Evolutionary conservation across 441 rosid genomes (phyloP).

Genomic region (Erysimum cheiri): DNA sequence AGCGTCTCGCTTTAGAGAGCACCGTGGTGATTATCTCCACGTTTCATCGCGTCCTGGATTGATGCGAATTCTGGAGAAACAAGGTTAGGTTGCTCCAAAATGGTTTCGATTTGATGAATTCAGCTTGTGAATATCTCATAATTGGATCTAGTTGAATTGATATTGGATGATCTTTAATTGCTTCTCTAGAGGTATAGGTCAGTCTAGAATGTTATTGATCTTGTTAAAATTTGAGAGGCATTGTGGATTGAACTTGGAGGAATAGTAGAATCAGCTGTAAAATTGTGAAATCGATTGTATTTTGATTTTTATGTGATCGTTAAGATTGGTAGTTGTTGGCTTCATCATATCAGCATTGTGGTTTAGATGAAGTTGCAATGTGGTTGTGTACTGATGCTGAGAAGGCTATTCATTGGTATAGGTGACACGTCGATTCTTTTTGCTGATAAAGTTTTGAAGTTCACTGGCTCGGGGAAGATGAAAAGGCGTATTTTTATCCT

Average conservation of each 20-base stretch:
- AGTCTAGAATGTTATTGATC: neutral
- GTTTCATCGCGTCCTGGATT: conserved; percentile 69
- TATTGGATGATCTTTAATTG: neutral
- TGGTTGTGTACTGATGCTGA: conserved; percentile 5
- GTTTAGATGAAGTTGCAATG: neutral
- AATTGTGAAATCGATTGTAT: neutral
- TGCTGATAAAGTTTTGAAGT: conserved; percentile 91
- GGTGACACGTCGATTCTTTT: conserved; percentile 80
- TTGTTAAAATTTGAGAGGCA: neutral
- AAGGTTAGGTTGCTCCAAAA: conserved; percentile 53
- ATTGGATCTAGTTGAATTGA: conserved; percentile 26
- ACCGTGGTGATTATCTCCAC: conserved; percentile 79
- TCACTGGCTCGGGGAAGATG: conserved; percentile 89
- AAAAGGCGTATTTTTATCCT: conserved; percentile 73
- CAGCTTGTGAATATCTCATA: neutral
- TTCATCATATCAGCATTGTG: neutral
- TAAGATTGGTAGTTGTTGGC: neutral
- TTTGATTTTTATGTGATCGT: neutral
- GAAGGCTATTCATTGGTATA: conserved; percentile 33
- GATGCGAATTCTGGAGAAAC: conserved; percentile 79
- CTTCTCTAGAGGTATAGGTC: neutral
- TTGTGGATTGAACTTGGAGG: neutral
- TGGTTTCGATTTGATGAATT: neutral
- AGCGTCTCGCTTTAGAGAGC: conserved; percentile 81
- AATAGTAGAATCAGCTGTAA: neutral